Percentiles rank a stretch among this genome's conserved stretches.
Evolutionary conservation across 257 asterid genomes (phyloP).

Genomic region (Anisodus tanguticus): DNA sequence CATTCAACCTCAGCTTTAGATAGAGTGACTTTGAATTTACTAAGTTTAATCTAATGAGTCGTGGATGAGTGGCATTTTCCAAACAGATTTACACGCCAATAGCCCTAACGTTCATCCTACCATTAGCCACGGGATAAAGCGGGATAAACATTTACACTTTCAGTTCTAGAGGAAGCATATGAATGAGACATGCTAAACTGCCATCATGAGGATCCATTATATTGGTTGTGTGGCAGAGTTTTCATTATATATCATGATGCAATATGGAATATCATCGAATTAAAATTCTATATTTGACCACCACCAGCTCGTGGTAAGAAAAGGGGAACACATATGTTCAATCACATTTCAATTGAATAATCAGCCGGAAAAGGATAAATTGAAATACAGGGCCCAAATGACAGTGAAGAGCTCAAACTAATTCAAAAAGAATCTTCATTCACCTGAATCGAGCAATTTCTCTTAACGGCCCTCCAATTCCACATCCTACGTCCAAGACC

Average conservation of each 20-base stretch:
- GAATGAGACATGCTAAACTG: neutral
- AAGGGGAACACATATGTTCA: neutral
- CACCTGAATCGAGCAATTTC: conserved; percentile 96
- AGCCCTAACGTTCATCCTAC: conserved; percentile 5
- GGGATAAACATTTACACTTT: neutral
- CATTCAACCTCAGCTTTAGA: conserved; percentile 10
- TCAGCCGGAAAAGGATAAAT: neutral
- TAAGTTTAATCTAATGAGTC: neutral
- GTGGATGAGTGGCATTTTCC: neutral
- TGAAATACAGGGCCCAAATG: neutral
- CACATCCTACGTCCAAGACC: conserved; percentile 99
- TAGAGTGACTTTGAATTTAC: neutral
- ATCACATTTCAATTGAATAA: neutral
- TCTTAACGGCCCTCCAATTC: conserved; percentile 95
- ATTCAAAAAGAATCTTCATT: conserved; percentile 23
- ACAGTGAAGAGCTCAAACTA: neutral
- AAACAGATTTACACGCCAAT: neutral
- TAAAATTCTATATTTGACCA: neutral
- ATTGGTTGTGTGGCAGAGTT: neutral
- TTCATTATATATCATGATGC: conserved; percentile 18
- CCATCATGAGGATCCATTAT: conserved; percentile 17
- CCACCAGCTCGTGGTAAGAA: neutral
- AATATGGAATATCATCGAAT: neutral
- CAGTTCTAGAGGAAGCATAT: neutral
- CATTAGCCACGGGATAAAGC: neutral